Evolutionary conservation across 495 filamentous ascomycete genomes (phyloP), one percentile per base, ranked within the genome.

Genomic region (Penicillium paxilli): DNA sequence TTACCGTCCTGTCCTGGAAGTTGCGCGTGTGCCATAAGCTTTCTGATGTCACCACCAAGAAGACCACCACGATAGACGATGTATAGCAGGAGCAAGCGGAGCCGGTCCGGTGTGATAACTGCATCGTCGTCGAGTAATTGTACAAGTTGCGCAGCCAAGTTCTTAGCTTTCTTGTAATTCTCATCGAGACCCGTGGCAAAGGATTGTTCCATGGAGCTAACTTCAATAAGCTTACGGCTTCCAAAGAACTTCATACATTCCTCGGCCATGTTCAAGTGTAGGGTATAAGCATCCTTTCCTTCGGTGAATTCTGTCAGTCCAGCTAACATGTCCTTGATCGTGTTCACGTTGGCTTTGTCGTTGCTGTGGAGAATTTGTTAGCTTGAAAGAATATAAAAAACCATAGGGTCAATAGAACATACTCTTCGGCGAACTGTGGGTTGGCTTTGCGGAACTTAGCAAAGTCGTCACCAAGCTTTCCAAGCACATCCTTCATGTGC

Each of bases 401-500:
- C 4, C 26, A 28, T 30, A 2, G 19, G 20, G 30, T 8, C 16
- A 16, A 20, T 9, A 50, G 52, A 0, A 59, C 79, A 63, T 62
- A 85, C 69, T 83, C 76, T 56, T 92, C 85, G 5, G 90, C 88
- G 60, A 97, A 96, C 60, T 98, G 90, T n/a, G 95, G 90, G 59
- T 98, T 95, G 19, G 93, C 87, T 12, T 85, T 84, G 65, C 96
- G 78, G 71, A 98, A 98, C 53, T 84, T 90, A 54, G 91, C 82
- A 57, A 98, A 98, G 62, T 98, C 95, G 32, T 84, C 80, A 77
- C 92, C 94, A 50, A 98, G 74, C 69, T 90, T 96, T 55, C 90
- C 91, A 58, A 98, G 90, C 9, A 96, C 93, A 67, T 98, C 94
- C 67, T 94, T 96, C 95, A 98, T 98, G 66, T 98, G 94, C 51